Conservation (phyloP, 1,284 basidiomycete species). For the Schizophyllum amplum region DNA sequence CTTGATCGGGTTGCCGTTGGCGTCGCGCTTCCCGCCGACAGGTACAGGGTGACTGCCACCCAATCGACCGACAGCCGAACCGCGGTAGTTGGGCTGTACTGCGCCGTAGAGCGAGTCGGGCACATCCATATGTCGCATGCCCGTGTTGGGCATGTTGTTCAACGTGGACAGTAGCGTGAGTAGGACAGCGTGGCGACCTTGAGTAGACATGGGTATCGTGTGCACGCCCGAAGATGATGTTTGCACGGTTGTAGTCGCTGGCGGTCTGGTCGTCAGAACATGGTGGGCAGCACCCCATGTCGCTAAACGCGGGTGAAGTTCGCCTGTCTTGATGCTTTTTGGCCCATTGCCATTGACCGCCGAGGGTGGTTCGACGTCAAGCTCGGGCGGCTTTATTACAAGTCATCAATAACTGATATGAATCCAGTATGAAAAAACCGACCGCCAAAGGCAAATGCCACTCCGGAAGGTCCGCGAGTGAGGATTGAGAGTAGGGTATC, state of each 20-base stretch:
- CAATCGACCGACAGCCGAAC: conserved; percentile 41
- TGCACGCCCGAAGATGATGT: neutral
- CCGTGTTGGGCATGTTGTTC: conserved; percentile 9
- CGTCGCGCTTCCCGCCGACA: conserved; percentile 15
- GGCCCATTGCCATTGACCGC: conserved; percentile 5
- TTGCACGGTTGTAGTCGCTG: conserved; percentile 10
- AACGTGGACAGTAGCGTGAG: conserved; percentile 43
- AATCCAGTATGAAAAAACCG: neutral
- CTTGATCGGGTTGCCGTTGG: too few relatives aligned
- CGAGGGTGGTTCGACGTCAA: conserved; percentile 19
- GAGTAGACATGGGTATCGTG: conserved; percentile 52
- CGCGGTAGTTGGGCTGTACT: conserved; percentile 40
- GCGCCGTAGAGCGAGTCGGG: conserved; percentile 55
- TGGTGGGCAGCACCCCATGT: conserved; percentile 52
- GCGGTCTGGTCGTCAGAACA: conserved; percentile 43
- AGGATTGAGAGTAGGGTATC: conserved; percentile 62
- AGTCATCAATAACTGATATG: neutral
- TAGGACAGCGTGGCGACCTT: conserved; percentile 57
- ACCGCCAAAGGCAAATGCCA: conserved; percentile 52
- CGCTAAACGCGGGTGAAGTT: conserved; percentile 28
- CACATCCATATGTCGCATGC: conserved; percentile 50
- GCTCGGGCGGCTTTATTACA: neutral
- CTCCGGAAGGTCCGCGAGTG: conserved; percentile 48
- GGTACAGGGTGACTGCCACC: conserved; percentile 48
- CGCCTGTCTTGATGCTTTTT: neutral